Percentiles rank a stretch among this genome's conserved stretches.
Evolutionary conservation across 208 protist genomes (phyloP).

Genomic region (Trichomonas tenax): DNA sequence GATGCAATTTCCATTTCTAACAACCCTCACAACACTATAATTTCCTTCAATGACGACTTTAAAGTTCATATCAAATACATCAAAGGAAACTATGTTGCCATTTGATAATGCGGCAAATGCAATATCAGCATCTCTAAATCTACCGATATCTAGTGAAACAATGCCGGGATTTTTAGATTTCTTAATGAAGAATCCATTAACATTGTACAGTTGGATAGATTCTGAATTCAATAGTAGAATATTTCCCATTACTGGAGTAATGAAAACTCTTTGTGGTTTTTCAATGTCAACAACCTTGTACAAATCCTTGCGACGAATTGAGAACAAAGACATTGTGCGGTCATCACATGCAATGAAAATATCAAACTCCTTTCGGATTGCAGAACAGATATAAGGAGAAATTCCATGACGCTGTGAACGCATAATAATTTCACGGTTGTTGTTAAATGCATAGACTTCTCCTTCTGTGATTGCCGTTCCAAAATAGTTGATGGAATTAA

Average conservation of each 20-base stretch:
- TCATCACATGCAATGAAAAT: background rate
- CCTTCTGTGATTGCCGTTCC: background rate
- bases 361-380: background rate
- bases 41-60: background rate
- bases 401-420: background rate
- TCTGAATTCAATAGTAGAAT: background rate
- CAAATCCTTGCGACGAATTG: background rate
- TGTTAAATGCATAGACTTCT: background rate
- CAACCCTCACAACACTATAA: background rate
- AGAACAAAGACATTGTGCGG: background rate
- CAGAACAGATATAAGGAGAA: background rate
- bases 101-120: background rate
- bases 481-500: background rate
- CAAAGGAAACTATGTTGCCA: background rate
- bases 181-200: background rate
- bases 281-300: background rate
- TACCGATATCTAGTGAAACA: background rate
- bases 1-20: background rate
- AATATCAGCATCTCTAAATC: background rate
- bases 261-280: background rate
- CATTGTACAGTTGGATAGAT: background rate
- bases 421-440: background rate
- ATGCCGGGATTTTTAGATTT: background rate
- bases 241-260: background rate
- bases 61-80: background rate